These are phyloP conservation scores for Aspergillus clavatus DNA, from an alignment of 2,329 filamentous ascomycete genomes.

Conservation along the genomic window DNA sequence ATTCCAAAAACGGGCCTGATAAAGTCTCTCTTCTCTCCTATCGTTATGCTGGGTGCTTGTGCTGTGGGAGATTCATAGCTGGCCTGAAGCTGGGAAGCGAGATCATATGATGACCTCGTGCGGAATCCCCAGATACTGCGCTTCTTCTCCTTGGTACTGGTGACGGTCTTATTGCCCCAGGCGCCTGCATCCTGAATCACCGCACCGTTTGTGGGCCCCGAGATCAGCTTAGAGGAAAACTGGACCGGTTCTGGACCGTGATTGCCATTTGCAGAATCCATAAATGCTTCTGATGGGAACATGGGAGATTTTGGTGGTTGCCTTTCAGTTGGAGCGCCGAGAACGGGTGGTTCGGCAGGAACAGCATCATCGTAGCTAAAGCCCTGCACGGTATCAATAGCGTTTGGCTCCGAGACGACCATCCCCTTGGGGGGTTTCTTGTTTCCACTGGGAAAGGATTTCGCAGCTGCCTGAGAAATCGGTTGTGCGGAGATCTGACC, in stretches of 20 bases:
- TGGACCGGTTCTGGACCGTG: slow-evolving; percentile 26
- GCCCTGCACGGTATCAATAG: slow-evolving; percentile 38
- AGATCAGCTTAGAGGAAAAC: slow-evolving; percentile 57
- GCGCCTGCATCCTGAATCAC: slow-evolving; percentile 76
- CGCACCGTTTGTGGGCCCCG: slow-evolving; percentile 75
- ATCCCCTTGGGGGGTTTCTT: slow-evolving; percentile 31
- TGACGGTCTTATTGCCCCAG: slow-evolving; percentile 74
- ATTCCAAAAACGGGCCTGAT: slow-evolving; percentile 77
- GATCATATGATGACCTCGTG: slow-evolving; percentile 66
- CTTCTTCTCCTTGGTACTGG: slow-evolving; percentile 74
- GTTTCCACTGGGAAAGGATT: slow-evolving; percentile 19
- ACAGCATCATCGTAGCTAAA: slow-evolving; percentile 55
- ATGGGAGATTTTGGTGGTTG: slow-evolving; percentile 32
- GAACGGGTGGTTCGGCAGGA: slow-evolving; percentile 53
- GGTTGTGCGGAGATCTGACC: slow-evolving; percentile 16
- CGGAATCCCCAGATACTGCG: slow-evolving; percentile 62
- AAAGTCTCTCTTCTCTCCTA: slow-evolving; percentile 48
- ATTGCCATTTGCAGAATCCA: slow-evolving; percentile 25
- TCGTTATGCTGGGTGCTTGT: slow-evolving; percentile 48
- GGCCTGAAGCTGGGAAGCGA: slow-evolving; percentile 38
- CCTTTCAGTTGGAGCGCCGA: slow-evolving; percentile 40
- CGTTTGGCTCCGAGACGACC: slow-evolving; percentile 37
- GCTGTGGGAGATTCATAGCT: slow-evolving; percentile 37
- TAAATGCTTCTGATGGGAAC: slow-evolving; percentile 24
- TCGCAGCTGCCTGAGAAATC: slow-evolving; percentile 14